Percentiles rank a stretch among this genome's conserved stretches.
These are phyloP conservation scores for Ustilago sp. DNA, from an alignment of 1,284 basidiomycete genomes.

Conservation along the genomic window DNA sequence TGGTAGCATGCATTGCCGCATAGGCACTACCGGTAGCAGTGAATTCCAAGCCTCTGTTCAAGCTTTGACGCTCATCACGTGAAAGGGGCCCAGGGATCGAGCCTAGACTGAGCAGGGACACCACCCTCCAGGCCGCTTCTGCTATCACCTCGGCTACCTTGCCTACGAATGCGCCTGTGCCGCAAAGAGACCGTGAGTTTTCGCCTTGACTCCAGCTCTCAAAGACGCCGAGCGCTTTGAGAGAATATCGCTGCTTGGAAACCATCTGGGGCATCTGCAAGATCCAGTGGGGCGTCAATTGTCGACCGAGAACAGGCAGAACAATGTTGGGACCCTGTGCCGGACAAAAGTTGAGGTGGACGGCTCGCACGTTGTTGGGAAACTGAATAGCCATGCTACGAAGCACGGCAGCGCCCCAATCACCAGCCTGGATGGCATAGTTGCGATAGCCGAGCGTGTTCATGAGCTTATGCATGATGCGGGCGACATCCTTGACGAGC, in stretches of 20 bases:
- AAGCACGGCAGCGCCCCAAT: conserved; percentile 54
- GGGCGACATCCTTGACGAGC: conserved; percentile 53
- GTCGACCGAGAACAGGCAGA: conserved; percentile 33
- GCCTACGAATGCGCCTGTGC: conserved; percentile 10
- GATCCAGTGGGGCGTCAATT: conserved; percentile 34
- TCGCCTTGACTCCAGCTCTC: conserved; percentile 22
- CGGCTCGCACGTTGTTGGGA: conserved; percentile 37
- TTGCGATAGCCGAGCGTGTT: conserved; percentile 46
- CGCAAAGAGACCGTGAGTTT: conserved; percentile 14
- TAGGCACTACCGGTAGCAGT: conserved; percentile 55
- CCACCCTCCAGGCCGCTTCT: conserved; percentile 25
- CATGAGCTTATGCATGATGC: conserved; percentile 61
- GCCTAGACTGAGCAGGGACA: conserved; percentile 22
- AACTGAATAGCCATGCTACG: conserved; percentile 43
- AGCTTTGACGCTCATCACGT: conserved; percentile 51
- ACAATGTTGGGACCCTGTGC: conserved; percentile 41
- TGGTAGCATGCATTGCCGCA: conserved; percentile 65
- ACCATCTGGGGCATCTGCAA: conserved; percentile 25
- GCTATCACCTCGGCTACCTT: conserved; percentile 11
- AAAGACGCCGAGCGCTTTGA: conserved; percentile 30
- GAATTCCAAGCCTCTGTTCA: conserved; percentile 54
- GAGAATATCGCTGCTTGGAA: conserved; percentile 28
- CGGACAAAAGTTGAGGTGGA: conserved; percentile 60
- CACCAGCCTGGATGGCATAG: conserved; percentile 59
- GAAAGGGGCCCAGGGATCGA: conserved; percentile 44